Base-by-base conservation (phyloP, 2,329 filamentous ascomycete genomes). In the Catunica adiposa region DNA sequence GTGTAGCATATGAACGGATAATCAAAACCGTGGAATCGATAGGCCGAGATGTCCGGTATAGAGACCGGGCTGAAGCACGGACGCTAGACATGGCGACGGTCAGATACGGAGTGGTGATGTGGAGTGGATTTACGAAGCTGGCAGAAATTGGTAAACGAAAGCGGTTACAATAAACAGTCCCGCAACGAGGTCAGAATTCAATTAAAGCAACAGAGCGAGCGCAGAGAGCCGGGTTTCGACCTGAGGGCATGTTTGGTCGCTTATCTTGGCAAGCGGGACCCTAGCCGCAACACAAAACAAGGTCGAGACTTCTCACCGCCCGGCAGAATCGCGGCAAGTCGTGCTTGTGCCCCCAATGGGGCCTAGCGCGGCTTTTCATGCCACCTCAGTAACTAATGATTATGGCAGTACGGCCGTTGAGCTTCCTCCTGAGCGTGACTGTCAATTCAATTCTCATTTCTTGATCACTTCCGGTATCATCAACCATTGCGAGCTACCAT, bases 281-380 rank as follows among this genome's bases (percentile, higher is more conserved):
- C 40, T 44, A 40, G 20, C 22, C 51, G 37, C 51, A 23, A 11
- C 3, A 22, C n/a, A 53, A 40, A 22, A 44, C 20, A 53, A 48
- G 44, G n/a, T 22, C 23, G 44, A 48, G 44, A 25, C 11, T 48
- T 54, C 44, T 63, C 64, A 70, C 69, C 68, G 69, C 67, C 64
- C 60, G 66, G 69, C 66, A 68, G 65, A 67, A 68, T 62, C 53
- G 25, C 53, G 14, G 47, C 29, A 52, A 38, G n/a, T 23, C 50
- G 62, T n/a, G n/a, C 26, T 46, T 54, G 58, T 58, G 58, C 38
- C 25, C 62, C 64, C 29, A 60, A 69, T 65, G 14, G 2, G 63
- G 69, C 53, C 60, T 70, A 71, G 68, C 64, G 64, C 56, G 53
- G 48, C 51, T 58, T 53, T 68, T 67, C 68, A 71, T 71, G 69